Conservation (phyloP, 1,284 basidiomycete genomes). For the Calocybe gambosa region DNA sequence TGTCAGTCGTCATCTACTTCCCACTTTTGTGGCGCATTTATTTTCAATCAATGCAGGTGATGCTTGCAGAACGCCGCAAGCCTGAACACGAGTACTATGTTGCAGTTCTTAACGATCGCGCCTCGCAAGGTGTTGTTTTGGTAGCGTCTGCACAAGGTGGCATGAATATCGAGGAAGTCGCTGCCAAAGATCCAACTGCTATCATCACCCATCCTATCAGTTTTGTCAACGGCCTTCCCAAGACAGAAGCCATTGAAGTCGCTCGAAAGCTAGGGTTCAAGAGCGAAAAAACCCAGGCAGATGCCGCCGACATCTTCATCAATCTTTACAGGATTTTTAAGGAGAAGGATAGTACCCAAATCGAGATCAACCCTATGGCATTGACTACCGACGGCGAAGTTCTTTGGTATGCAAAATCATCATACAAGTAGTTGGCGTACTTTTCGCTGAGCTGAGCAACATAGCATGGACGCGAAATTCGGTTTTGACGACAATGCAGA, state of each 20-base stretch:
- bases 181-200: slow-evolving; percentile 91
- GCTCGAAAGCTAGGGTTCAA: slow-evolving; percentile 93
- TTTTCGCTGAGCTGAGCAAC: slow-evolving; percentile 7
- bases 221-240: slow-evolving; percentile 80
- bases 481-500: slow-evolving; percentile 99
- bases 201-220: slow-evolving; percentile 96
- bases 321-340: slow-evolving; percentile 97
- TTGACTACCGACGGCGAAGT: slow-evolving; percentile 91
- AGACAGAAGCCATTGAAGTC: slow-evolving; percentile 68
- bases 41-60: slow-evolving; percentile 55
- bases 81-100: slow-evolving; percentile 98
- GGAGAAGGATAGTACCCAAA: slow-evolving; percentile 98
- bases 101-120: slow-evolving; percentile 95
- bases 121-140: slow-evolving; percentile 83
- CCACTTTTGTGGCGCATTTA: neutral
- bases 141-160: slow-evolving; percentile 93
- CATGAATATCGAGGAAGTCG: slow-evolving; percentile 99
- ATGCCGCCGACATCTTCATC: slow-evolving; percentile 92
- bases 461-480: slow-evolving; percentile 99
- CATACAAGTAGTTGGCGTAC: slow-evolving; percentile 5
- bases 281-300: slow-evolving; percentile 59
- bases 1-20: slow-evolving; percentile 39
- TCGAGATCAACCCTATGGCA: slow-evolving; percentile 99
- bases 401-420: slow-evolving; percentile 66
- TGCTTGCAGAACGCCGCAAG: slow-evolving; percentile 94